Evolutionary conservation across 2,329 filamentous ascomycete species (phyloP).

Genomic region (Exophiala mesophila): DNA sequence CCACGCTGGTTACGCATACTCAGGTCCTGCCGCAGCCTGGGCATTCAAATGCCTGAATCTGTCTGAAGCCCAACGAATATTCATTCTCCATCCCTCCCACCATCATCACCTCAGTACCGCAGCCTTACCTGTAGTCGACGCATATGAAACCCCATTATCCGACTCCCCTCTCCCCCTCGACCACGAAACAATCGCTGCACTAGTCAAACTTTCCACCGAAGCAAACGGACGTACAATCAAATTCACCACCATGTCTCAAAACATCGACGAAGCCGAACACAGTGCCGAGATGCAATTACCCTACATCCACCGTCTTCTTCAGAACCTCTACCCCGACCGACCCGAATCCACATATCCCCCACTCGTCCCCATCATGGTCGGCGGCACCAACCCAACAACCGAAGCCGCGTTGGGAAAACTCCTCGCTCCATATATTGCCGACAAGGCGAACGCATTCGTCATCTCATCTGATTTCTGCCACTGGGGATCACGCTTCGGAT

Average conservation of each 20-base stretch:
- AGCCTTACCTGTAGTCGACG: constrained; percentile 66
- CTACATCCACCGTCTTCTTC: constrained; percentile 77
- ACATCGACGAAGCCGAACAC: constrained; percentile 76
- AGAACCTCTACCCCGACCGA: constrained; percentile 47
- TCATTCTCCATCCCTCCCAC: constrained; percentile 89
- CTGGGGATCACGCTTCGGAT: constrained; percentile 81
- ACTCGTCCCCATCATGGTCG: constrained; percentile 81
- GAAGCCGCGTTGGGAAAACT: constrained; percentile 66
- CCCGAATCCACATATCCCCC: constrained; percentile 58
- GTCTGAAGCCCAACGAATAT: constrained; percentile 77
- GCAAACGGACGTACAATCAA: constrained; percentile 24
- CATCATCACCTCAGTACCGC: constrained; percentile 74
- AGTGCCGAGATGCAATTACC: constrained; percentile 96
- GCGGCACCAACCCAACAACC: constrained; percentile 60
- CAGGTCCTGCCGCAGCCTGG: constrained; percentile 86
- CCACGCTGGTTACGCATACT: constrained; percentile 91
- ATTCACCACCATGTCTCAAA: constrained; percentile 54
- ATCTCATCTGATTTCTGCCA: constrained; percentile 96
- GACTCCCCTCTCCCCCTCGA: constrained; percentile 42
- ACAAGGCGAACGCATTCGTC: constrained; percentile 71
- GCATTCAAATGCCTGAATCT: constrained; percentile 88
- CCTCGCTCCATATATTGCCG: constrained; percentile 71
- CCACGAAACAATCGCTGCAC: constrained; percentile 38
- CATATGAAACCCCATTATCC: constrained; percentile 42
- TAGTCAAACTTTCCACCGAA: constrained; percentile 32